Conservation (phyloP, 2,329 filamentous ascomycete species). For the Didymella arachidicola region DNA sequence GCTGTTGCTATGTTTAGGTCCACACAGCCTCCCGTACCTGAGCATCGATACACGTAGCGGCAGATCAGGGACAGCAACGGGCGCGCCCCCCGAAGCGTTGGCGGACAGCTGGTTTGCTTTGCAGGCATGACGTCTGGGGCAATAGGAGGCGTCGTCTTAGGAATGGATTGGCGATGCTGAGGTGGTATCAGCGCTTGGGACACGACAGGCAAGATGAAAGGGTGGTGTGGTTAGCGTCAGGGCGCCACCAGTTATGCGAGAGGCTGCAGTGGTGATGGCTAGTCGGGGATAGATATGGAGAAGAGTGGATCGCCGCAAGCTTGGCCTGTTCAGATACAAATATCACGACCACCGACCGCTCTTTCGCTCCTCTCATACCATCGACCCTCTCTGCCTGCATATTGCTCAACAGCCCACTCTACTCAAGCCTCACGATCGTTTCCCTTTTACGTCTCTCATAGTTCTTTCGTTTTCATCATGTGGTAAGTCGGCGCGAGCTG, state of each 20-base stretch:
- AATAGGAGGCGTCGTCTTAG: constrained; percentile 35
- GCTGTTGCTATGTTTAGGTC: constrained; percentile 47
- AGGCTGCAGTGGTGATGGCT: constrained; percentile 35
- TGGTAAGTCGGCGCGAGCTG: constrained; percentile 44
- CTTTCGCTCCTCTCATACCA: constrained; percentile 44
- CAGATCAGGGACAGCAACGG: constrained; percentile 42
- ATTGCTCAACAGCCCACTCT: constrained; percentile 25
- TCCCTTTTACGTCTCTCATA: constrained; percentile 31
- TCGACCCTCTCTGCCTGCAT: constrained; percentile 27
- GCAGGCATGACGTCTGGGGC: constrained; percentile 33
- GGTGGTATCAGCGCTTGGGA: constrained; percentile 23
- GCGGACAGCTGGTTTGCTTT: constrained; percentile 23
- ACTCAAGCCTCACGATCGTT: constrained; percentile 40
- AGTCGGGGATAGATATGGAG: constrained; percentile 41
- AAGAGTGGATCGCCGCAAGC: constrained; percentile 38
- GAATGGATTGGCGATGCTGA: constrained; percentile 28
- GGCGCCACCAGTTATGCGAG: constrained; percentile 38
- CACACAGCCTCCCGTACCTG: constrained; percentile 45
- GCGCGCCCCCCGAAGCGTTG: constrained; percentile 29
- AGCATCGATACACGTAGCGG: constrained; percentile 35
- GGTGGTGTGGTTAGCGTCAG: constrained; percentile 22
- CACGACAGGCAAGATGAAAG: constrained; percentile 26
- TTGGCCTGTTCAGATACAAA: constrained; percentile 46
- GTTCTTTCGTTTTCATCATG: constrained; percentile 47
- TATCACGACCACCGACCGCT: constrained; percentile 48